Conservation (phyloP, 352 stramenopile genomes). For the Pythium insidiosum region DNA sequence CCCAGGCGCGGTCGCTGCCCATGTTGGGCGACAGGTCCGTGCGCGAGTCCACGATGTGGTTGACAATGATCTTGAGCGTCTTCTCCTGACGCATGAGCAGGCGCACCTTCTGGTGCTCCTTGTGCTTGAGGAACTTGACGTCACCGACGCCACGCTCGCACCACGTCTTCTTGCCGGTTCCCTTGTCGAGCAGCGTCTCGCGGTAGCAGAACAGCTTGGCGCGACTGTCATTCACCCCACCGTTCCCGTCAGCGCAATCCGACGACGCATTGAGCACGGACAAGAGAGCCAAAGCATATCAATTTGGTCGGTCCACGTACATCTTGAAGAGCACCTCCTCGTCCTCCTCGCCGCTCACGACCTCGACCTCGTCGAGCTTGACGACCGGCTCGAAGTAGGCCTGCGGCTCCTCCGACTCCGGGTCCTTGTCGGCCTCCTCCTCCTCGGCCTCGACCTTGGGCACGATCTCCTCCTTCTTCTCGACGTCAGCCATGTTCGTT, state of each 20-base stretch:
- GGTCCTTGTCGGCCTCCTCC: slow-evolving; percentile 43
- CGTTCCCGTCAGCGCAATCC: too few relatives aligned
- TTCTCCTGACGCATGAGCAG: slow-evolving; percentile 98
- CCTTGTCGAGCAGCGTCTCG: slow-evolving; percentile 97
- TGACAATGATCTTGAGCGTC: slow-evolving; percentile 98
- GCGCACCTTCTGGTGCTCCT: slow-evolving; percentile 90
- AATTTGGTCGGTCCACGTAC: too few relatives aligned
- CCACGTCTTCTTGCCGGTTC: slow-evolving; percentile 97
- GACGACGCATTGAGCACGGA: too few relatives aligned
- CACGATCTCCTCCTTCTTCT: slow-evolving; percentile 66
- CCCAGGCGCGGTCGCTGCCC: slow-evolving; percentile 94
- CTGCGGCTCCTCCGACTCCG: slow-evolving; percentile 76
- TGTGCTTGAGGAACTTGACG: slow-evolving; percentile 96
- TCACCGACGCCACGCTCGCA: slow-evolving; percentile 96
- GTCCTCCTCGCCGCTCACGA: slow-evolving; percentile 97
- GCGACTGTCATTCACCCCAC: too few relatives aligned
- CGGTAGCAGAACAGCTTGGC: slow-evolving; percentile 96
- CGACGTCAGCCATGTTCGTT: slow-evolving; percentile 20
- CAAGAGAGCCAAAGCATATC: too few relatives aligned
- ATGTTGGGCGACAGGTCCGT: slow-evolving; percentile 96
- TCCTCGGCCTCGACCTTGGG: slow-evolving; percentile 49
- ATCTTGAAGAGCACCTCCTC: slow-evolving; percentile 93
- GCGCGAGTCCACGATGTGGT: slow-evolving; percentile 95
- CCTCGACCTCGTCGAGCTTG: slow-evolving; percentile 91
- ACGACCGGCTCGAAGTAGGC: slow-evolving; percentile 86